Evolutionary conservation across 306 rosid species (phyloP).

Genomic region (Mimosa pudica): DNA sequence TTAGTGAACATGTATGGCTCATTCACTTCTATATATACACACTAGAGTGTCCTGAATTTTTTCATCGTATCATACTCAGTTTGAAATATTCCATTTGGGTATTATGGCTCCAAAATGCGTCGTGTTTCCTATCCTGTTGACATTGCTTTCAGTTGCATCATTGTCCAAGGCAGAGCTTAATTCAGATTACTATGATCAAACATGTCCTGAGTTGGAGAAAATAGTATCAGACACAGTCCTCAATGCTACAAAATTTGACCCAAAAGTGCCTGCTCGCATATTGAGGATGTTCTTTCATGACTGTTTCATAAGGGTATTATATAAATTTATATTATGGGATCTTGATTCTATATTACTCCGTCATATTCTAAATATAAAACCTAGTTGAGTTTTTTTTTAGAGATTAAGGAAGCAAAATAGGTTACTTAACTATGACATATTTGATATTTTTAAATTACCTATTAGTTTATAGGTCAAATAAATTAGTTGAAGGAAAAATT

Average conservation of each 20-base stretch:
- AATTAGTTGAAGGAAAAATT: too few relatives aligned
- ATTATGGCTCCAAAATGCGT: background rate
- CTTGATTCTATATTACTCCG: background rate
- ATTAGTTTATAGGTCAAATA: too few relatives aligned
- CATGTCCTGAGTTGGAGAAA: conserved; percentile 64
- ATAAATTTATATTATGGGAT: background rate
- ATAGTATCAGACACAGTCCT: conserved; percentile 58
- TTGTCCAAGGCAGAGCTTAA: conserved; percentile 40
- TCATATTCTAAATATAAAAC: too few relatives aligned
- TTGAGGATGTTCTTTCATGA: conserved; percentile 82
- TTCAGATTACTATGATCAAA: conserved; percentile 48
- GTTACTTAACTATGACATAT: too few relatives aligned
- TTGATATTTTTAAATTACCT: too few relatives aligned
- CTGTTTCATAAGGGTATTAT: conserved; percentile 72
- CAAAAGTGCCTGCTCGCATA: conserved; percentile 71
- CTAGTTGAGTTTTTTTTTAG: too few relatives aligned
- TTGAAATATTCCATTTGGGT: background rate
- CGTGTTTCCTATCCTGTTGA: background rate
- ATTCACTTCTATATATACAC: background rate
- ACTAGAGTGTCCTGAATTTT: background rate
- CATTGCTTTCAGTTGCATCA: background rate
- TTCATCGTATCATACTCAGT: background rate
- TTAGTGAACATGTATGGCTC: background rate
- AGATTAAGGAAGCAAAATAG: too few relatives aligned
- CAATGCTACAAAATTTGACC: conserved; percentile 57